Conservation (phyloP, 164 flowering plant genomes). For the Macadamia integrifolia region DNA sequence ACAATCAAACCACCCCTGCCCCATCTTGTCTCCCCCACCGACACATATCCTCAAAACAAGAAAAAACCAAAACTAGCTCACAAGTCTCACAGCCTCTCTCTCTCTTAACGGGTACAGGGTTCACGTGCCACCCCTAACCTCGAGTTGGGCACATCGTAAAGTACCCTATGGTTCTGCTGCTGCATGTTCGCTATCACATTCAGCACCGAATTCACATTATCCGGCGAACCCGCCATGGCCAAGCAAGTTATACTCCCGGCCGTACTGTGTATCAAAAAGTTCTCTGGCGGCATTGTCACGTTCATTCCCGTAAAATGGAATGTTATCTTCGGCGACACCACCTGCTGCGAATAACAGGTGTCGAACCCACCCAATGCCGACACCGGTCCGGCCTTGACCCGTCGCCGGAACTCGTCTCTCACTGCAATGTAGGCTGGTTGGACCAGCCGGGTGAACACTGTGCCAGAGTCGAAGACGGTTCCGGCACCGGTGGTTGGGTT, state of each 20-base stretch:
- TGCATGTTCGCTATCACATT: constrained; percentile 60
- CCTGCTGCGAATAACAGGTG: constrained; percentile 40
- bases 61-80: too few relatives aligned
- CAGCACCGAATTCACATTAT: constrained; percentile 42
- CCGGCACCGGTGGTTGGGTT: constrained; percentile 51
- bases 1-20: too few relatives aligned
- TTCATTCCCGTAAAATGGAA: constrained; percentile 48
- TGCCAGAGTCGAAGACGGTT: constrained; percentile 52
- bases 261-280: constrained; percentile 42
- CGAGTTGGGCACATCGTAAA: constrained; percentile 43
- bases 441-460: constrained; percentile 45
- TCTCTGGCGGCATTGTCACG: constrained; percentile 42
- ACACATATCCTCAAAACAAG: too few relatives aligned
- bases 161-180: constrained; percentile 51
- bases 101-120: constrained; percentile 14
- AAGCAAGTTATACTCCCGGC: constrained; percentile 35
- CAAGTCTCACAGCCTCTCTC: too few relatives aligned
- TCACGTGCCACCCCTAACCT: constrained; percentile 52
- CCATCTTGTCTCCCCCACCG: too few relatives aligned
- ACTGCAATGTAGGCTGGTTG: constrained; percentile 54
- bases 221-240: constrained; percentile 51
- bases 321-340: constrained; percentile 35
- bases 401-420: constrained; percentile 47
- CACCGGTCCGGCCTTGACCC: constrained; percentile 33
- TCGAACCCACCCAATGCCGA: constrained; percentile 63